Percentiles rank a stretch among this genome's conserved stretches.
Conservation (phyloP, 352 stramenopile species). For the Globisporangium cystogenes region DNA sequence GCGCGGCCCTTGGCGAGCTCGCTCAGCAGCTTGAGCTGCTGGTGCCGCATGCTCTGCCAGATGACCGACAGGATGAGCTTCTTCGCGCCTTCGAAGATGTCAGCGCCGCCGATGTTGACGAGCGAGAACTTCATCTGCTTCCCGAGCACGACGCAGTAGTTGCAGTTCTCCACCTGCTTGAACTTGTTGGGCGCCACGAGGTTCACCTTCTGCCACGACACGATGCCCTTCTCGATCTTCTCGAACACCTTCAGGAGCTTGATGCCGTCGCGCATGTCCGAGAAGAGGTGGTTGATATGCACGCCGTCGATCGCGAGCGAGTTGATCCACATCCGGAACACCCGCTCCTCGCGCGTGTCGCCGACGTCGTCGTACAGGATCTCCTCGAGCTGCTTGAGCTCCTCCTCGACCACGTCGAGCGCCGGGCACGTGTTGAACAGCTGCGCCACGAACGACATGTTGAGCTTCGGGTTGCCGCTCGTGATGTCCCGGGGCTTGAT, state of each 20-base stretch:
- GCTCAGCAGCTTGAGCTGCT: constrained; percentile 85
- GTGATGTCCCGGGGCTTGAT: constrained; percentile 92
- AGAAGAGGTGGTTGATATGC: constrained; percentile 90
- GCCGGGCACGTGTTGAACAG: constrained; percentile 91
- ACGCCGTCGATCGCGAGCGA: constrained; percentile 86
- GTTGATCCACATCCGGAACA: constrained; percentile 93
- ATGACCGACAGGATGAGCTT: constrained; percentile 93
- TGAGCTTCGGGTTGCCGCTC: constrained; percentile 90
- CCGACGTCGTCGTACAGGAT: constrained; percentile 84
- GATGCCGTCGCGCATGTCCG: constrained; percentile 84
- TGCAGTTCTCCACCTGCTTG: constrained; percentile 88
- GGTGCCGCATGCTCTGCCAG: constrained; percentile 92
- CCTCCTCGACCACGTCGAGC: constrained; percentile 75
- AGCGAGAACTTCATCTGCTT: constrained; percentile 88
- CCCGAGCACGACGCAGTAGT: constrained; percentile 85
- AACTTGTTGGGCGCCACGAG: constrained; percentile 87
- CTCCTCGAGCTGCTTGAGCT: constrained; percentile 83
- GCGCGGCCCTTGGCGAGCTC: constrained; percentile 34
- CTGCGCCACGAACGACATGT: constrained; percentile 88
- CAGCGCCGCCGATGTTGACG: constrained; percentile 87
- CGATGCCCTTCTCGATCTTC: constrained; percentile 85
- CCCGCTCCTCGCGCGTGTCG: constrained; percentile 84
- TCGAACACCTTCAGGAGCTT: constrained; percentile 89
- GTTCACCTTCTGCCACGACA: constrained; percentile 89
- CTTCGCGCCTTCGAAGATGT: constrained; percentile 91